These are phyloP conservation scores for Saccharomyces hybrid DNA, from an alignment of 1,139 yeast species.

Conservation along the genomic window DNA sequence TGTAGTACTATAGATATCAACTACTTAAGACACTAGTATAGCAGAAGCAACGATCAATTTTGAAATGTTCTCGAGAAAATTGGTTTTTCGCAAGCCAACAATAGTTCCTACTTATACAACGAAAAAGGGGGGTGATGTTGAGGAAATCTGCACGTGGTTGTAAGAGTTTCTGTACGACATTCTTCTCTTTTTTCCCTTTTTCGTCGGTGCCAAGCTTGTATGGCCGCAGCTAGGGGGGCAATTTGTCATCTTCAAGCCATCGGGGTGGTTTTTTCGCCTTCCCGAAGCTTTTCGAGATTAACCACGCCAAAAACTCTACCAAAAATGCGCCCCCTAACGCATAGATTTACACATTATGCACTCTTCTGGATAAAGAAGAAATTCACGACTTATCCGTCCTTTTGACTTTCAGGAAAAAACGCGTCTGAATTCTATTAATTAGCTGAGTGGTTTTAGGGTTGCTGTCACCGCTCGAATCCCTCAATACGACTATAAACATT, in stretches of 20 bases:
- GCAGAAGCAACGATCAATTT: no score
- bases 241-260: not conserved
- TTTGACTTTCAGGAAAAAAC: no score
- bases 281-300: not conserved
- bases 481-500: no score
- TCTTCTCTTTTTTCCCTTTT: not conserved
- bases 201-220: not conserved
- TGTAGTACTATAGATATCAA: not conserved
- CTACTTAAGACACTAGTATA: not conserved
- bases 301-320: not conserved
- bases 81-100: not conserved
- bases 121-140: not conserved
- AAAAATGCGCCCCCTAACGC: not conserved
- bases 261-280: not conserved
- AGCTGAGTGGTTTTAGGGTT: no score
- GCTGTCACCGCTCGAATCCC: not conserved
- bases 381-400: no score
- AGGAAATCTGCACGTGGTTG: not conserved
- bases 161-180: not conserved
- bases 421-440: no score
- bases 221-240: not conserved
- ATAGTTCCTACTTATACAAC: not conserved
- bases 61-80: no score
- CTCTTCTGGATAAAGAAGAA: not conserved
- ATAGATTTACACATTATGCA: not conserved